Evolutionary conservation across 495 filamentous ascomycete species (phyloP), one percentile per base, ranked within the genome.

Genomic region (Parachaetomium inaequale): DNA sequence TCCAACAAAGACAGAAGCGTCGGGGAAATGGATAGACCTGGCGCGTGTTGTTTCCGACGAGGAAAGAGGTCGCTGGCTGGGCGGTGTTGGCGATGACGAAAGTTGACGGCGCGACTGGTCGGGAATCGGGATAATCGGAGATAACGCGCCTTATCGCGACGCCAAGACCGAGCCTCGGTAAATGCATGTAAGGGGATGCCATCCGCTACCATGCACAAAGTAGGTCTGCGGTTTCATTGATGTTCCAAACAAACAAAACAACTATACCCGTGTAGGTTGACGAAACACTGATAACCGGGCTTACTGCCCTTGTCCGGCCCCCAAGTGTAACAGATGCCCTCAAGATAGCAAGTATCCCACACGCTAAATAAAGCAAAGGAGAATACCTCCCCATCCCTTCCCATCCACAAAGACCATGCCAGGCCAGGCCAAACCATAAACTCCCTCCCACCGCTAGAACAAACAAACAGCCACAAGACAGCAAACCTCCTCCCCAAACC

Each of bases 41-140:
- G 23, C n/a, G 46, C 3, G 34, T 7, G 19, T 21, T 36, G 12
- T 28, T 34, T 8, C n/a, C 29, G n/a, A 4, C 17, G 29, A 32
- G 28, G 21, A 26, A 49, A n/a, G 11, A 3, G n/a, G n/a, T 19
- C 21, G 23, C 45, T 49, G 23, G 21, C 2, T 2, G 38, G 12
- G 38, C 21, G 45, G 40, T 14, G 3, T 50, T 50, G 14, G 11
- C 49, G 25, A 61, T 61, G 58, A 61, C 58, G 58, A 61, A 61
- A 61, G 49, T n/a, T 54, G 38, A 15, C n/a, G n/a, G n/a, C n/a
- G n/a, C n/a, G n/a, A n/a, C n/a, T 28, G 46, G 12, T 23, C 50
- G 23, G 32, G 23, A 21, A 25, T 32, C 36, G 49, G 36, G n/a
- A 25, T 45, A 43, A 38, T 46, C 38, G 50, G 58, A 54, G 58